Evolutionary conservation across 345 rosid species (phyloP).

Genomic region (Erodium maritimum): DNA sequence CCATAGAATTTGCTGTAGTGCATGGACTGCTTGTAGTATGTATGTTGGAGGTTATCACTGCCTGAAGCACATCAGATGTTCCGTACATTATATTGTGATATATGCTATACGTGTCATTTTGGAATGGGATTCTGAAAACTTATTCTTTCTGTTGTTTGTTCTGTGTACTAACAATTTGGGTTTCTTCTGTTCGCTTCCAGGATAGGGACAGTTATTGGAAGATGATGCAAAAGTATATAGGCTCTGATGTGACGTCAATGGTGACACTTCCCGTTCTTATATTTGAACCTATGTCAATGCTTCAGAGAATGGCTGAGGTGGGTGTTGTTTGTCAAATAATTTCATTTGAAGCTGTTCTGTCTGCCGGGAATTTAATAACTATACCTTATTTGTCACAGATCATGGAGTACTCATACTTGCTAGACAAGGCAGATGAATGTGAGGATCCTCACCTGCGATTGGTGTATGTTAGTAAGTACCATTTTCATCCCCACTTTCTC

Average conservation of each 20-base stretch:
- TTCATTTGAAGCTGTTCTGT: background rate
- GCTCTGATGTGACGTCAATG: constrained; percentile 85
- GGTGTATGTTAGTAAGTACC: constrained; percentile 64
- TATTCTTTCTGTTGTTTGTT: too few relatives aligned
- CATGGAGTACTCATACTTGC: constrained; percentile 75
- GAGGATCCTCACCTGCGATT: constrained; percentile 85
- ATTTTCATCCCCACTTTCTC: constrained; percentile 1
- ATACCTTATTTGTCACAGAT: constrained; percentile 26
- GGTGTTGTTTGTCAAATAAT: constrained; percentile 2
- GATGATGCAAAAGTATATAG: constrained; percentile 87
- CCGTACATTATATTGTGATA: background rate
- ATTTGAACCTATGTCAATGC: constrained; percentile 93
- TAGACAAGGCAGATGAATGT: constrained; percentile 80
- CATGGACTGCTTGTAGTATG: background rate
- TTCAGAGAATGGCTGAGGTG: constrained; percentile 95
- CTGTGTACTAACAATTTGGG: background rate
- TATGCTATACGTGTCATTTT: background rate
- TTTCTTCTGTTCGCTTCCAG: constrained; percentile 17
- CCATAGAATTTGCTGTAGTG: background rate
- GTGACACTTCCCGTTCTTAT: constrained; percentile 88
- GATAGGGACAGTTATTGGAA: constrained; percentile 88
- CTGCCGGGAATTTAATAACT: background rate
- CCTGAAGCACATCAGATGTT: background rate
- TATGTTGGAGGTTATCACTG: background rate
- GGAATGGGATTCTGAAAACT: background rate